Evolutionary conservation across 331 rosid species (phyloP).

Genomic region (Saraca asoca): DNA sequence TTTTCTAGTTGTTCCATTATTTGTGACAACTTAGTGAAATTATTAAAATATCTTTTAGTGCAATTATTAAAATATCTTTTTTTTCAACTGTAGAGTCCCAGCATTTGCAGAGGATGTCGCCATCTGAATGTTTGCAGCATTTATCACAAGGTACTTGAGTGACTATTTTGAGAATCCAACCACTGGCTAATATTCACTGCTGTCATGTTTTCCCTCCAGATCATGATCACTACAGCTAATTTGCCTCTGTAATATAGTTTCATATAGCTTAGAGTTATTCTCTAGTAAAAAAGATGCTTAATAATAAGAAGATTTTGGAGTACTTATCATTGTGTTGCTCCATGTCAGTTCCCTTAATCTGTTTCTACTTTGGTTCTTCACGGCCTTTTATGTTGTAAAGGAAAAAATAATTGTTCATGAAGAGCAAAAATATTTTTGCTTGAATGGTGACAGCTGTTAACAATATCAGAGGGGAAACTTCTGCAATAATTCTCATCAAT

Average conservation of each 20-base stretch:
- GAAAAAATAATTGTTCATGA: neutral
- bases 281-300: neutral
- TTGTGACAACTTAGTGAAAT: conserved; percentile 27
- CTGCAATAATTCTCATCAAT: neutral
- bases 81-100: conserved; percentile 58
- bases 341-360: neutral
- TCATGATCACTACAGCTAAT: conserved; percentile 21
- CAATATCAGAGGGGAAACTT: neutral
- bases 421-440: neutral
- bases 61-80: conserved; percentile 26
- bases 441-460: neutral
- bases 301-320: too few relatives aligned
- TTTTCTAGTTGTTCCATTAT: conserved; percentile 30
- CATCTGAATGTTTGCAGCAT: conserved; percentile 84
- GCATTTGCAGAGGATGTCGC: conserved; percentile 85
- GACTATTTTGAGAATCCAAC: conserved; percentile 26
- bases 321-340: neutral
- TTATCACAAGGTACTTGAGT: conserved; percentile 78
- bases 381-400: neutral
- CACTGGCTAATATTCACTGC: conserved; percentile 2
- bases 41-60: conserved; percentile 20
- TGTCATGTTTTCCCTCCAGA: conserved; percentile 5
- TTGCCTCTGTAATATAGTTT: conserved; percentile 18
- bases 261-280: neutral
- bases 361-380: neutral